Evolutionary conservation across 176 grass and related monocot species (phyloP).

Genomic region (Oryza meridionalis): DNA sequence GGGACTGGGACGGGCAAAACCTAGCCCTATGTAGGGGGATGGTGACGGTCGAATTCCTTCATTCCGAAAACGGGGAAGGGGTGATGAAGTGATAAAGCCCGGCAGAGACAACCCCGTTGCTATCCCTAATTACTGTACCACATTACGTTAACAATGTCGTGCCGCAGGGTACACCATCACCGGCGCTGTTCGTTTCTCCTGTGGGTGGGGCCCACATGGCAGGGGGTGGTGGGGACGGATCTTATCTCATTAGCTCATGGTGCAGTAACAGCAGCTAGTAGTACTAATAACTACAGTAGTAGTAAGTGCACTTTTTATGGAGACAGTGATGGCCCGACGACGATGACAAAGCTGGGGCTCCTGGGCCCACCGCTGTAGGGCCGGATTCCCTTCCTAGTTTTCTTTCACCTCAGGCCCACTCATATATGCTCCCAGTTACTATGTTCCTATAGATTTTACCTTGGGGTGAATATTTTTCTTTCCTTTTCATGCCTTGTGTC

Average conservation of each 20-base stretch:
- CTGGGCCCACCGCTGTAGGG: not conserved
- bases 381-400: not conserved
- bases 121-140: too few species aligned
- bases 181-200: not conserved
- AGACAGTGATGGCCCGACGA: conserved; percentile 11
- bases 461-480: not conserved
- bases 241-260: not conserved
- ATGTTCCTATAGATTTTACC: not conserved
- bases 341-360: conserved; percentile 19
- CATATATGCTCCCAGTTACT: not conserved
- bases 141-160: too few species aligned
- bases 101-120: too few species aligned
- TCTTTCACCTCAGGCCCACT: not conserved
- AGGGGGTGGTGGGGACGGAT: not conserved
- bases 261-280: not conserved
- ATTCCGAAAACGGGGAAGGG: fast-evolving
- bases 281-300: not conserved
- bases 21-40: too few species aligned
- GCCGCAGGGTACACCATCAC: too few species aligned
- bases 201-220: not conserved
- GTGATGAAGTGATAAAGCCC: too few species aligned
- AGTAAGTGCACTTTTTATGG: conserved; percentile 20
- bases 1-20: fast-evolving
- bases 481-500: too few species aligned
- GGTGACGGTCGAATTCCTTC: fast-evolving